Conservation (phyloP, 2,329 filamentous ascomycete genomes). For the Pseudogymnoascus sp. region DNA sequence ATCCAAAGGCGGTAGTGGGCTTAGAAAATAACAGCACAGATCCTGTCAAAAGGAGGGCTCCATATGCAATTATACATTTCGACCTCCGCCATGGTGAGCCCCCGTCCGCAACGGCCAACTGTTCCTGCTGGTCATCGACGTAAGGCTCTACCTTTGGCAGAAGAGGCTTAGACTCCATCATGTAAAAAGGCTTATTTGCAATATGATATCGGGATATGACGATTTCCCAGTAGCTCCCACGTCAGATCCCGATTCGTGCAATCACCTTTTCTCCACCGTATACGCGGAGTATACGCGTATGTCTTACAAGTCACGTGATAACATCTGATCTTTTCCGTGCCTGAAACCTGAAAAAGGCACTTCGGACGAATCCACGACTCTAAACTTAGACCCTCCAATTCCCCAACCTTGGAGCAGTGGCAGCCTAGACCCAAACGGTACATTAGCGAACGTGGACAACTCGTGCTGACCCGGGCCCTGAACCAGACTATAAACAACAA, state of each 20-base stretch:
- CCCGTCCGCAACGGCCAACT: constrained; percentile 6
- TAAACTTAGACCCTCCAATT: constrained; percentile 1
- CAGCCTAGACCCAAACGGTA: constrained; percentile 1
- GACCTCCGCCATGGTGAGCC: constrained; percentile 5
- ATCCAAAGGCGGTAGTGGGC: constrained; percentile 5
- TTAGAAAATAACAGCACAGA: constrained; percentile 13
- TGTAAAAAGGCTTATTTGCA: background rate
- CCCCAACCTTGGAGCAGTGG: background rate
- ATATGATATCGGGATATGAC: background rate
- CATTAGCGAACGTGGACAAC: constrained; percentile 6
- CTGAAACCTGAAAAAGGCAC: background rate
- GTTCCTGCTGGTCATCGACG: background rate
- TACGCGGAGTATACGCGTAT: background rate
- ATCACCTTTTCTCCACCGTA: background rate
- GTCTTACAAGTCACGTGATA: background rate
- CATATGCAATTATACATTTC: constrained; percentile 11
- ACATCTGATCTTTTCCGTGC: background rate
- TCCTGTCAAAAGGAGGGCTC: constrained; percentile 14
- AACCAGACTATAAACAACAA: constrained; percentile 8
- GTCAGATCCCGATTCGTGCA: background rate
- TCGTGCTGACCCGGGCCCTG: constrained; percentile 3
- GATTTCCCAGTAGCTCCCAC: background rate
- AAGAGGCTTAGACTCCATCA: constrained; percentile 1
- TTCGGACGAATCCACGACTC: background rate
- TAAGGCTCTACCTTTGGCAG: background rate